Evolutionary conservation across 305 asterid genomes (phyloP).

Genomic region (Withania somnifera): DNA sequence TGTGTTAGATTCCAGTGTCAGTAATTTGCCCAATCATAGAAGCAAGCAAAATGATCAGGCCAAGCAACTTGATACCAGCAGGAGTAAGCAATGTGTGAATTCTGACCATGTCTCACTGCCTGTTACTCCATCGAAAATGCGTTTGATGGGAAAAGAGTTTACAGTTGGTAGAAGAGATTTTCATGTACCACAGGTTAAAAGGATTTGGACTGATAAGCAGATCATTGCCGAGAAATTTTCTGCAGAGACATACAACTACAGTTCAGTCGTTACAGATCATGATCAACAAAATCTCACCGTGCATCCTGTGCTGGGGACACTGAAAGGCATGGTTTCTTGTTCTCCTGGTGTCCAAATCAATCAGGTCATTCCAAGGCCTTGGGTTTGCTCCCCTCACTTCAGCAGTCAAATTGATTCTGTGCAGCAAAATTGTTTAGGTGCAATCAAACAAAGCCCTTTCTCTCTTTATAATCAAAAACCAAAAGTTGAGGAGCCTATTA

Average conservation of each 20-base stretch:
- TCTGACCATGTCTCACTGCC: constrained; percentile 15
- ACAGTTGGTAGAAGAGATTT: constrained; percentile 29
- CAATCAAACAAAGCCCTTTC: constrained; percentile 19
- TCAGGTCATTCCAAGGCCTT: constrained; percentile 16
- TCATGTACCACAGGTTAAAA: constrained; percentile 21
- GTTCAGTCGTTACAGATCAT: constrained; percentile 12
- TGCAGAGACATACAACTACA: constrained; percentile 6
- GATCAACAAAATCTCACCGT: constrained; percentile 13
- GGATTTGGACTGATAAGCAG: constrained; percentile 42
- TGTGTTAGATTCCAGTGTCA: constrained; percentile 11
- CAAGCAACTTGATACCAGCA: constrained; percentile 21
- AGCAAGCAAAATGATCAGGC: constrained; percentile 17
- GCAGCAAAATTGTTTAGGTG: constrained; percentile 17
- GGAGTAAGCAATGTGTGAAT: constrained; percentile 12
- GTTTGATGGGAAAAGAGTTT: constrained; percentile 71
- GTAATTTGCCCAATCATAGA: constrained; percentile 9
- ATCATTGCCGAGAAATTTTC: constrained; percentile 17
- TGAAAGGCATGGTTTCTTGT: constrained; percentile 17
- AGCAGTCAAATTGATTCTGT: constrained; percentile 17
- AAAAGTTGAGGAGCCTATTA: constrained; percentile 21
- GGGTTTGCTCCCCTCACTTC: constrained; percentile 14
- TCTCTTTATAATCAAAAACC: constrained; percentile 14
- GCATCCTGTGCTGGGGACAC: constrained; percentile 26
- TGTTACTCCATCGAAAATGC: constrained; percentile 42
- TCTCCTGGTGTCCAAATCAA: constrained; percentile 25